phyloP scores from a whole-genome alignment of 2,329 filamentous ascomycete genomes.

The Trichophyton mentagrophytes region DNA sequence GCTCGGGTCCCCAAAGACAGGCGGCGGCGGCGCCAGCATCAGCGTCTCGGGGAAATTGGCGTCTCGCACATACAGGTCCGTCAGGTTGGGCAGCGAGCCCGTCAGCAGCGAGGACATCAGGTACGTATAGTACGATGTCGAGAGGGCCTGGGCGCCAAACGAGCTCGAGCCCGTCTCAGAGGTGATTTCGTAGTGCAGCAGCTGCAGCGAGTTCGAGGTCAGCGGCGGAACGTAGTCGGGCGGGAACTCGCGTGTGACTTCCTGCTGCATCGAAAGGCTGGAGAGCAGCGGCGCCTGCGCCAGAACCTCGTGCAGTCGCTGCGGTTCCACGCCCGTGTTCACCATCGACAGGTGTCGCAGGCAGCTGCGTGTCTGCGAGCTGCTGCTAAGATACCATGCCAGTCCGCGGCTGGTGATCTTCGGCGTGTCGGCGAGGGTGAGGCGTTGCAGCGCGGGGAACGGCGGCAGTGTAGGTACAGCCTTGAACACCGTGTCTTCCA shows the following conservation, averaged over 20 bases:
- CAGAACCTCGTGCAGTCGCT: constrained; percentile 32
- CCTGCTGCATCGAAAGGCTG: constrained; percentile 42
- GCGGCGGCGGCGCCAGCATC: constrained; percentile 54
- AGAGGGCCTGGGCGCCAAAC: constrained; percentile 41
- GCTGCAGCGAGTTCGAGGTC: constrained; percentile 54
- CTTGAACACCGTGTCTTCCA: constrained; percentile 67
- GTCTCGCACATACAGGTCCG: constrained; percentile 74
- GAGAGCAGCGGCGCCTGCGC: constrained; percentile 29
- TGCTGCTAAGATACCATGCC: constrained; percentile 49
- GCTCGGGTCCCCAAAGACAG: constrained; percentile 36
- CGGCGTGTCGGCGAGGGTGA: constrained; percentile 60
- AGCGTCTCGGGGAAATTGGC: constrained; percentile 69
- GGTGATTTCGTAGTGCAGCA: constrained; percentile 73
- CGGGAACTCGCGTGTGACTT: constrained; percentile 45
- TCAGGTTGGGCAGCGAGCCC: constrained; percentile 59
- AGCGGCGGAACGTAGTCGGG: constrained; percentile 45
- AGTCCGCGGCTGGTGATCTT: constrained; percentile 61
- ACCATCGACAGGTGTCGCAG: constrained; percentile 59
- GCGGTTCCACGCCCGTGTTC: constrained; percentile 51
- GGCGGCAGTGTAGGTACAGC: constrained; percentile 52
- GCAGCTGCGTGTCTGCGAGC: constrained; percentile 45
- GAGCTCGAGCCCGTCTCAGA: constrained; percentile 34
- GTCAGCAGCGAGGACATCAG: constrained; percentile 70
- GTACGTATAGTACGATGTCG: constrained; percentile 65
- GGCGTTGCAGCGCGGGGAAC: constrained; percentile 60